Evolutionary conservation across 148 eudicot genomes (phyloP).

Genomic region (Nepenthes gracilis): DNA sequence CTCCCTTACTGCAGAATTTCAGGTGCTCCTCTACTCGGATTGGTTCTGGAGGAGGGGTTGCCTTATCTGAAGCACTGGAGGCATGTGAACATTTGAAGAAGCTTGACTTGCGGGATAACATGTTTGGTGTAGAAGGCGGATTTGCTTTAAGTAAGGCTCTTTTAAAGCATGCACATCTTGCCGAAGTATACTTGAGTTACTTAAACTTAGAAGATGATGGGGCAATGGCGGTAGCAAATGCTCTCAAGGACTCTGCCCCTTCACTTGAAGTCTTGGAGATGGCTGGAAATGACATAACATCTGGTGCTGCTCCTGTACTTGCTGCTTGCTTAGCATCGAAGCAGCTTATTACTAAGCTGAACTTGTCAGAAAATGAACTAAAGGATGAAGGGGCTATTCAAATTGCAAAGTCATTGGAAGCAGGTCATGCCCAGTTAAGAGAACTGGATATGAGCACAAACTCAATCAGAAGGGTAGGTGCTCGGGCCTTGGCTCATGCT

Average conservation of each 20-base stretch:
- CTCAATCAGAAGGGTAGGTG: conserved; percentile 49
- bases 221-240: conserved; percentile 29
- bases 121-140: conserved; percentile 60
- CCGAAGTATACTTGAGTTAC: conserved; percentile 50
- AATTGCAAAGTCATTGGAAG: conserved; percentile 42
- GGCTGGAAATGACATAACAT: conserved; percentile 54
- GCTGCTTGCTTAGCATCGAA: conserved; percentile 34
- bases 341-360: conserved; percentile 24
- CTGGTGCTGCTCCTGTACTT: conserved; percentile 35
- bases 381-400: conserved; percentile 52
- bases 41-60: conserved; percentile 41
- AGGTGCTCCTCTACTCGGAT: conserved; percentile 56
- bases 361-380: conserved; percentile 54
- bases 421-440: conserved; percentile 31
- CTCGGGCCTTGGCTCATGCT: conserved; percentile 42
- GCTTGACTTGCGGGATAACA: conserved; percentile 49
- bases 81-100: conserved; percentile 26
- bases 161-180: conserved; percentile 20
- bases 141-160: conserved; percentile 32
- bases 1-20: conserved; percentile 40
- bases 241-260: conserved; percentile 33
- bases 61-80: conserved; percentile 40
- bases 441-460: conserved; percentile 54
- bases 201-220: conserved; percentile 56
- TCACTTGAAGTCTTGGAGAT: conserved; percentile 53